A percentile compares a stretch with the other conserved stretches of the same genome.
Conservation (phyloP, 805 yeast species). For the Debaryomyces maramus region DNA sequence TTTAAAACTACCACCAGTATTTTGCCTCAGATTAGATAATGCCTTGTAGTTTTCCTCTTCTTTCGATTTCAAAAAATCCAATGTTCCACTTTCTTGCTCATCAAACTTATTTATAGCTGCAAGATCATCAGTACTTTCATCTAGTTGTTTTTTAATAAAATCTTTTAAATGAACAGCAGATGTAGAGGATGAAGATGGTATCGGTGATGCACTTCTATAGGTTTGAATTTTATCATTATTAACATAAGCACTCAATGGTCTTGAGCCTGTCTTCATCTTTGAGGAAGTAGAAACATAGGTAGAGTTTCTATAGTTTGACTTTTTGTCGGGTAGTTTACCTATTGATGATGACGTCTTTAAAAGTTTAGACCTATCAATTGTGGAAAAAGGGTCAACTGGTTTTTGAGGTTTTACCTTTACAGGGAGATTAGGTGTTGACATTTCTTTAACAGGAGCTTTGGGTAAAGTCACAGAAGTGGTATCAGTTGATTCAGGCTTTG, state of each 20-base stretch:
- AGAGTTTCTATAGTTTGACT: conserved; percentile 9
- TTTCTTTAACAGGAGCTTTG: conserved; percentile 4
- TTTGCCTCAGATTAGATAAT: conserved; percentile 19
- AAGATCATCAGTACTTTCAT: conserved; percentile 23
- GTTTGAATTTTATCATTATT: conserved; percentile 5
- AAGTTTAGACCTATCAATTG: conserved; percentile 41
- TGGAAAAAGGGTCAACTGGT: conserved; percentile 41
- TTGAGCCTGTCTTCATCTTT: conserved; percentile 1
- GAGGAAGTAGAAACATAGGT: conserved; percentile 1
- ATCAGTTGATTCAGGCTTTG: neutral
- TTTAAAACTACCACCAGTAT: conserved; percentile 44
- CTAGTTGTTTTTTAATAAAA: conserved; percentile 33
- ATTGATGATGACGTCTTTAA: conserved; percentile 11
- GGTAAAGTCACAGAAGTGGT: conserved; percentile 7
- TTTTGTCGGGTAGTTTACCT: conserved; percentile 4
- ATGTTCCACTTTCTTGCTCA: conserved; percentile 26
- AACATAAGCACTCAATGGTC: conserved; percentile 9
- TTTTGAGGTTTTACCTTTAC: conserved; percentile 4
- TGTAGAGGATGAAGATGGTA: conserved; percentile 9
- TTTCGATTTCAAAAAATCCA: conserved; percentile 36
- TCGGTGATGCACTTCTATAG: neutral
- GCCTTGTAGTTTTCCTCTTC: conserved; percentile 20
- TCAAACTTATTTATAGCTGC: conserved; percentile 16
- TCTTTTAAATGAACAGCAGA: conserved; percentile 28
- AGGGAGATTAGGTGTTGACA: conserved; percentile 1